A percentile compares a stretch with the other conserved stretches of the same genome.
Conservation (phyloP, 768 basidiomycete species). For the Lyophyllum atratum region DNA sequence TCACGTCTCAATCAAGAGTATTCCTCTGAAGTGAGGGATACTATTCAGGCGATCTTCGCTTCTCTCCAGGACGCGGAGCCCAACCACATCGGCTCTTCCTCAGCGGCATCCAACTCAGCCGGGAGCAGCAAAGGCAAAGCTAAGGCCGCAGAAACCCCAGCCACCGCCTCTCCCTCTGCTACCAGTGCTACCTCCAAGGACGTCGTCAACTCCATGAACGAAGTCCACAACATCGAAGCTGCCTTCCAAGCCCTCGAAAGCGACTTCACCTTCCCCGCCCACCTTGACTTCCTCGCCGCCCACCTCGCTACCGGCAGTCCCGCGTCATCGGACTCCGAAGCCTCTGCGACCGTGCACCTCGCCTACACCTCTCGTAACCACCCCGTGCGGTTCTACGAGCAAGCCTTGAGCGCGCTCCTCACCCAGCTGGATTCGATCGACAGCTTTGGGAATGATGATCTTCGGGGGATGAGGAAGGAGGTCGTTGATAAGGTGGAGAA, state of each 20-base stretch:
- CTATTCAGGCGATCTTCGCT: constrained; percentile 39
- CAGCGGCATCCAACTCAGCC: not conserved
- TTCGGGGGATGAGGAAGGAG: constrained; percentile 54
- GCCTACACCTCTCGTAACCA: constrained; percentile 61
- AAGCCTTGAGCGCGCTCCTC: constrained; percentile 59
- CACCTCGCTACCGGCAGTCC: constrained; percentile 27
- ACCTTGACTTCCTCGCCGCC: constrained; percentile 42
- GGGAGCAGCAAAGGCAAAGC: constrained; percentile 38
- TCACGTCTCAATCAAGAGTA: constrained; percentile 30
- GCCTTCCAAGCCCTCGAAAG: constrained; percentile 36
- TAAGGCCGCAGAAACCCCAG: constrained; percentile 22
- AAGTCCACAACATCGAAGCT: constrained; percentile 43
- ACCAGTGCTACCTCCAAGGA: constrained; percentile 27
- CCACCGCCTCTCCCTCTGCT: constrained; percentile 12
- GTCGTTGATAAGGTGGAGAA: constrained; percentile 57
- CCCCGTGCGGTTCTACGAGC: constrained; percentile 61
- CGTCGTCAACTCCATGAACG: constrained; percentile 35
- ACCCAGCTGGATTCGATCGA: constrained; percentile 60
- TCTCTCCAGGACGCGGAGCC: constrained; percentile 28
- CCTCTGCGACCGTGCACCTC: constrained; percentile 37
- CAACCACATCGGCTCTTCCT: not conserved
- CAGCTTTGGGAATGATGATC: constrained; percentile 55
- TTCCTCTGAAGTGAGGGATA: constrained; percentile 37
- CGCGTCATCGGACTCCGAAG: constrained; percentile 18
- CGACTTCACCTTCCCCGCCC: constrained; percentile 41